Evolutionary conservation across 139 green algal genomes (phyloP), one percentile per base, ranked within the genome.

Genomic region (Chlorella sp.): DNA sequence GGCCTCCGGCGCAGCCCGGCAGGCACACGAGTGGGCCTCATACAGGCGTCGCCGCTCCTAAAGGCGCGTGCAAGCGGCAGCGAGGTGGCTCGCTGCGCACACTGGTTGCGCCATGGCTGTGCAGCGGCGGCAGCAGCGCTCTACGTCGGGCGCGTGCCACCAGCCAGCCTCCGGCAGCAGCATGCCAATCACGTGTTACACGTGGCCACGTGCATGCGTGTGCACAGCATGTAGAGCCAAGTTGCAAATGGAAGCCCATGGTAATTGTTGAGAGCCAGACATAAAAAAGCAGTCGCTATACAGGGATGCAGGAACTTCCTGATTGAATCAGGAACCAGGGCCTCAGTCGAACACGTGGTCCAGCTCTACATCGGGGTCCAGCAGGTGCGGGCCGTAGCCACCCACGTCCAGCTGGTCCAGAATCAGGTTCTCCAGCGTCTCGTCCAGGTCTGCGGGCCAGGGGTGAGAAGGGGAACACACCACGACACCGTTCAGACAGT

Each of bases 401-500:
- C 68, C 85, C 20, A 98, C 76, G 73, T 98, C 94, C 60, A 98
- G 76, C 36, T 92, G 83, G 41, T 97, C 94, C 76, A 98, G 41
- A 11, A 98, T 98, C 26, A 98, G 67, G 74, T 98, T 96, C 82
- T 98, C 95, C 43, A 98, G 92, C 19, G 91, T 90, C 89, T 98
- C 95, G 72, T 97, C 95, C 26, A 98, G 87, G 3, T 93, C 93
- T 48, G 76, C 43, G 13, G n/a, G n/a, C n/a, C n/a, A n/a, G n/a
- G n/a, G n/a, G n/a, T n/a, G n/a, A n/a, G n/a, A n/a, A n/a, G n/a
- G n/a, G n/a, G n/a, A n/a, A n/a, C n/a, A n/a, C n/a, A n/a, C n/a
- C n/a, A n/a, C n/a, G n/a, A n/a, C n/a, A n/a, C n/a, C n/a, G n/a
- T n/a, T n/a, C n/a, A n/a, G n/a, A n/a, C n/a, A n/a, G n/a, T n/a